These are phyloP conservation scores for Rhodotorula paludigena DNA, from an alignment of 768 basidiomycete genomes.

Conservation along the genomic window DNA sequence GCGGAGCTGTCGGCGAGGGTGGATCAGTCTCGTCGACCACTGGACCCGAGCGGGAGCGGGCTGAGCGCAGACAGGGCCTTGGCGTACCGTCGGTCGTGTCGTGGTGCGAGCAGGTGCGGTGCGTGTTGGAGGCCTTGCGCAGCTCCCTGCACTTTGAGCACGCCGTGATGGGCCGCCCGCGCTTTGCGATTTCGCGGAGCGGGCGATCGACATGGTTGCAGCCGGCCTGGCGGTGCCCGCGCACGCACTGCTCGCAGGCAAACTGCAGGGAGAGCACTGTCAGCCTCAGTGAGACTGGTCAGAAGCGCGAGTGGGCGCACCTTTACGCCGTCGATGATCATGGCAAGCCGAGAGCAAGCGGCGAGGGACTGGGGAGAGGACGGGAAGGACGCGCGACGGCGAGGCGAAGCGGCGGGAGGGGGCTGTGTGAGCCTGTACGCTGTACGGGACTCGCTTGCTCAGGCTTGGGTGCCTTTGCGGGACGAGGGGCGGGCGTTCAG, in stretches of 20 bases:
- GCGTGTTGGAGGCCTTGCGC: conserved; percentile 59
- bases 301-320: not conserved
- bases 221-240: conserved; percentile 84
- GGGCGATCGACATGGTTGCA: conserved; percentile 82
- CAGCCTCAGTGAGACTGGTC: not conserved
- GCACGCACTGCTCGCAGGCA: conserved; percentile 81
- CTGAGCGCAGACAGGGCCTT: not conserved
- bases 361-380: too few relatives aligned
- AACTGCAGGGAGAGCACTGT: not conserved
- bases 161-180: conserved; percentile 85
- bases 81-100: conserved; percentile 5
- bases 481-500: too few relatives aligned
- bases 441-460: too few relatives aligned
- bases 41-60: not conserved
- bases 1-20: not conserved
- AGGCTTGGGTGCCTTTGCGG: too few relatives aligned
- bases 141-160: conserved; percentile 78
- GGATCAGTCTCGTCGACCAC: not conserved
- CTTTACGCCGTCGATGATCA: conserved; percentile 34
- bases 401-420: too few relatives aligned
- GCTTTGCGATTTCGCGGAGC: conserved; percentile 88
- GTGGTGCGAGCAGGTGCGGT: conserved; percentile 13
- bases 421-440: too few relatives aligned
- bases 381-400: too few relatives aligned
- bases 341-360: too few relatives aligned